Base-by-base conservation (phyloP, 2,329 filamentous ascomycete genomes). In the Fusarium pseudograminearum region DNA sequence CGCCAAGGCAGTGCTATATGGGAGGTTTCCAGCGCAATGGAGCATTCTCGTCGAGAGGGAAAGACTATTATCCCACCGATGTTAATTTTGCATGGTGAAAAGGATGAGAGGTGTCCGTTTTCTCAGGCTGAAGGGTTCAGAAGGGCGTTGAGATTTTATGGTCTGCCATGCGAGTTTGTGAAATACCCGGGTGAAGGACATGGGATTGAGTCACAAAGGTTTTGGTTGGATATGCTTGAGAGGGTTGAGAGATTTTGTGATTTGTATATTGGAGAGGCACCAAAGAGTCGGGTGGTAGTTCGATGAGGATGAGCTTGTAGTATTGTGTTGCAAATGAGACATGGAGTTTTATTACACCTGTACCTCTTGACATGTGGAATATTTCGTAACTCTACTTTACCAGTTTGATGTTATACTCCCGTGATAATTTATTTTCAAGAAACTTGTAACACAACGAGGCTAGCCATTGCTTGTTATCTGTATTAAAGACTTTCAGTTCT, bases 191-290 rank as follows among this genome's bases (percentile, higher is more conserved):
- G 54, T 0, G 57, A 71, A 50, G 56, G 18, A 0, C 65, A 69
- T 10, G 34, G 22, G 7, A 53, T 69, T 12, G 12, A 34, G n/a
- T 36, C 26, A 46, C 68, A 71, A 33, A 57, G 50, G 4, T 50
- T 60, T 16, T 71, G 68, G 68, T 18, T 71, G 18, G 68, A 71
- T 24, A 71, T 71, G 68, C 10, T 71, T 4, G 67, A 69, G 26
- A 62, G 68, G 12, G 15, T 71, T 16, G 50, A 31, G 3, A 50
- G 60, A 2, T 71, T 65, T 57, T 71, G 68, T 9, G 53, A 65
- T 41, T 3, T 2, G 18, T 53, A 71, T 3, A 69, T 71, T 16
- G 68, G 68, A 3, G 26, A 11, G 2, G 50, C 44, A 7, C 22
- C 3, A 14, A 30, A 22, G 38, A 24, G 3, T 2, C 18, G 26